A percentile compares a stretch with the other conserved stretches of the same genome.
phyloP scores from a whole-genome alignment of 2,329 filamentous ascomycete species.

The Ophiostoma perfectum region DNA sequence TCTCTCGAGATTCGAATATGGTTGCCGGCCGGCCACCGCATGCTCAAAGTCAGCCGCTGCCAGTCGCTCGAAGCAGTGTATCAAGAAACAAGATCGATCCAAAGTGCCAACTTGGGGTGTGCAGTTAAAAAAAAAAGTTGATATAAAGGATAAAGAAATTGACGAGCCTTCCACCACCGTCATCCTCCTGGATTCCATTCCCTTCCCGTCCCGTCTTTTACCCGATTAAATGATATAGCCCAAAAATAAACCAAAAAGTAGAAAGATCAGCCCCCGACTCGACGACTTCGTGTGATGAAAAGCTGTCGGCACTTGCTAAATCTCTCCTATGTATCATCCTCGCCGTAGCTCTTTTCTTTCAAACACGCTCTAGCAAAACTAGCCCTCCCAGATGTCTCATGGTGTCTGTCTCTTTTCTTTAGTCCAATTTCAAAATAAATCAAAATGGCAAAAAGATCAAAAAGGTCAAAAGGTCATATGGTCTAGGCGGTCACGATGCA shows the following conservation, averaged over 20 bases:
- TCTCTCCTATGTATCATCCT: not conserved
- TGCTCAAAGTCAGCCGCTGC: too few relatives aligned
- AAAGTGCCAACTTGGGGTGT: too few relatives aligned
- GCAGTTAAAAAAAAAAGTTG: not conserved
- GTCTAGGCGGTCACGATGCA: too few relatives aligned
- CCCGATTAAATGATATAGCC: conserved; percentile 3
- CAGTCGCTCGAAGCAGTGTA: too few relatives aligned
- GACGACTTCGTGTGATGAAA: not conserved
- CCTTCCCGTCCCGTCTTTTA: not conserved
- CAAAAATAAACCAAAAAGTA: not conserved
- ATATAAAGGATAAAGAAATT: not conserved
- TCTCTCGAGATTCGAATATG: too few relatives aligned
- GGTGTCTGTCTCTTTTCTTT: too few relatives aligned
- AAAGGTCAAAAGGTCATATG: not conserved
- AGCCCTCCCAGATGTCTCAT: too few relatives aligned
- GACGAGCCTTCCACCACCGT: not conserved
- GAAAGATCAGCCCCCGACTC: not conserved
- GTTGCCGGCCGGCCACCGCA: too few relatives aligned
- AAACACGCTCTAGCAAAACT: too few relatives aligned
- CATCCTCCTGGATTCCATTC: not conserved
- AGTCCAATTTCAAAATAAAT: not conserved
- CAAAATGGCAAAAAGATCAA: not conserved
- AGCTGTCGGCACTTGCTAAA: not conserved
- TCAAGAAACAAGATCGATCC: not conserved
- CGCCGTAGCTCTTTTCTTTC: not conserved